Conservation (phyloP, 805 yeast species). For the Wickerhamiella occidentalis region DNA sequence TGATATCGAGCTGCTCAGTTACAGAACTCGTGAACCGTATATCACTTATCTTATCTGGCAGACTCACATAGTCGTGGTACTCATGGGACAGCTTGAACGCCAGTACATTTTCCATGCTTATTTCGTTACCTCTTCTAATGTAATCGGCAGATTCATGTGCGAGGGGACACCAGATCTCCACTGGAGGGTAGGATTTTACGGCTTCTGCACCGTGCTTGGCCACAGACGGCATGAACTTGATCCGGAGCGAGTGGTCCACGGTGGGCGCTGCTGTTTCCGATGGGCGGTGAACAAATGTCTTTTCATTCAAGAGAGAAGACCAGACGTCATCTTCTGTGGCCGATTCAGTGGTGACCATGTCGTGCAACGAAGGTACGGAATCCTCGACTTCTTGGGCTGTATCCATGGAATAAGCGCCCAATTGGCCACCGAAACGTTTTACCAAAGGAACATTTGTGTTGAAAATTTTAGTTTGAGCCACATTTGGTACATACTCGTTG, state of each 20-base stretch:
- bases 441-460: slow-evolving; percentile 24
- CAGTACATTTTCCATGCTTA: slow-evolving; percentile 26
- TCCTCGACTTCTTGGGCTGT: slow-evolving; percentile 15
- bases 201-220: slow-evolving; percentile 18
- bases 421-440: slow-evolving; percentile 18
- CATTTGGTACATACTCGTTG: slow-evolving; percentile 13
- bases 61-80: slow-evolving; percentile 31
- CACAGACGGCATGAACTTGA: slow-evolving; percentile 37
- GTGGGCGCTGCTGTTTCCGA: slow-evolving; percentile 3
- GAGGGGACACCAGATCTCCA: slow-evolving; percentile 42
- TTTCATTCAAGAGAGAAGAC: slow-evolving; percentile 8
- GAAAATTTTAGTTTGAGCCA: slow-evolving; percentile 19
- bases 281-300: not conserved
- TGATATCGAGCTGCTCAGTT: not conserved
- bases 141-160: slow-evolving; percentile 28
- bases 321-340: not conserved
- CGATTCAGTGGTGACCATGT: too few species aligned
- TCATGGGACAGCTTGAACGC: slow-evolving; percentile 38
- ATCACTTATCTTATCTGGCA: slow-evolving; percentile 35
- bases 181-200: slow-evolving; percentile 36
- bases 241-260: slow-evolving; percentile 27
- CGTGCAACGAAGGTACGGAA: too few species aligned
- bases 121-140: not conserved
- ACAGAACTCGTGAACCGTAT: slow-evolving; percentile 32
- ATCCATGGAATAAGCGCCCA: slow-evolving; percentile 20